phyloP scores from a whole-genome alignment of 805 yeast species.

The Hanseniaspora lachancei region DNA sequence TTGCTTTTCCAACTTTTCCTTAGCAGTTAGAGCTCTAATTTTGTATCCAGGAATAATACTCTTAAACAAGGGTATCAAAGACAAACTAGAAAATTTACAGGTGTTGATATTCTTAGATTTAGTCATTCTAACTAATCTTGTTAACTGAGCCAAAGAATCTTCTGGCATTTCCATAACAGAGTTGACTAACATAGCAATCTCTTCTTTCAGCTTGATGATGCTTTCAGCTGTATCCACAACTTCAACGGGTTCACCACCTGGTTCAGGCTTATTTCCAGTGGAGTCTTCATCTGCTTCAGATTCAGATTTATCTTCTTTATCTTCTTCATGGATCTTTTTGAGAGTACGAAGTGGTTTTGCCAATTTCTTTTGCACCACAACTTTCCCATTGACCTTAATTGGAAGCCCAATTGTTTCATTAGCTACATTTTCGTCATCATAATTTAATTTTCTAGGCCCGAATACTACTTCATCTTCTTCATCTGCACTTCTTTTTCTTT shows the following conservation, averaged over 20 bases:
- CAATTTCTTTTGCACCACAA: slow-evolving; percentile 35
- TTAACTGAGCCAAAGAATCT: slow-evolving; percentile 52
- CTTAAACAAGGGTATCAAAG: slow-evolving; percentile 75
- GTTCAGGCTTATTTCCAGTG: slow-evolving; percentile 21
- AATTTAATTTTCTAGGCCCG: slow-evolving; percentile 56
- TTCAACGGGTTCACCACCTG: slow-evolving; percentile 24
- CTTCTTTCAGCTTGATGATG: slow-evolving; percentile 57
- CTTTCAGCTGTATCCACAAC: slow-evolving; percentile 42
- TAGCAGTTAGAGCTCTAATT: slow-evolving; percentile 68
- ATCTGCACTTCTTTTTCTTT: slow-evolving; percentile 30
- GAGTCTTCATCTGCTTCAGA: slow-evolving; percentile 16
- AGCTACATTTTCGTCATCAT: slow-evolving; percentile 30
- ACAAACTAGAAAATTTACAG: slow-evolving; percentile 56
- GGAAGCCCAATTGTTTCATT: slow-evolving; percentile 59
- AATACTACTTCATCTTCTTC: slow-evolving; percentile 71
- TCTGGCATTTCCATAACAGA: slow-evolving; percentile 78
- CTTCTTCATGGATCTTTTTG: slow-evolving; percentile 5
- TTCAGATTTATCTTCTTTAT: slow-evolving; percentile 12
- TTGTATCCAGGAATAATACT: slow-evolving; percentile 77
- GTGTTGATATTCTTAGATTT: slow-evolving; percentile 53
- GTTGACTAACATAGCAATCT: slow-evolving; percentile 69
- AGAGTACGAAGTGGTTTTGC: slow-evolving; percentile 17
- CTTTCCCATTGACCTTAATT: slow-evolving; percentile 59
- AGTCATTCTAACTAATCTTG: slow-evolving; percentile 59
- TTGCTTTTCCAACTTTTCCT: slow-evolving; percentile 70